Conservation (phyloP, 208 protist species). For the Acanthamoeba triangularis region DNA sequence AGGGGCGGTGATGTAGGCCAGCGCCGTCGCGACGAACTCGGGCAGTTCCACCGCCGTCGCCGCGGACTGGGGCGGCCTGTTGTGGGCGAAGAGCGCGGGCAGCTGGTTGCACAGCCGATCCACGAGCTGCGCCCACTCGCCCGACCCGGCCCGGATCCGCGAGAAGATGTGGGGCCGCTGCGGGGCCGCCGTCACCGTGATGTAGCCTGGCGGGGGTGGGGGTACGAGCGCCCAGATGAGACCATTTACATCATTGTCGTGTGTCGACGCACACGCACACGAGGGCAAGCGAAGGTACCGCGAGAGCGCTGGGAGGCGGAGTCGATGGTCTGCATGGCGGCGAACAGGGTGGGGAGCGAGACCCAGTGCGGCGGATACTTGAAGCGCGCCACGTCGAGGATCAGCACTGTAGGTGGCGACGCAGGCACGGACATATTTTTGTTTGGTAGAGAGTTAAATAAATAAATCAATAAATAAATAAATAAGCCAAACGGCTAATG, state of each 20-base stretch:
- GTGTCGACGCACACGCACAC: neutral
- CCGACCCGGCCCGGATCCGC: neutral
- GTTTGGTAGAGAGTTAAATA: too few species aligned
- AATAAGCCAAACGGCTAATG: too few species aligned
- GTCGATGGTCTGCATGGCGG: neutral
- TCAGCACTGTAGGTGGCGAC: slow-evolving; percentile 11
- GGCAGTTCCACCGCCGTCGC: neutral
- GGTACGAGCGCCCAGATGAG: too few species aligned
- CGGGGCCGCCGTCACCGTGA: neutral
- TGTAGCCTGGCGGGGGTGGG: neutral
- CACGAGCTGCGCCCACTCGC: neutral
- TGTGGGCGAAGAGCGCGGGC: neutral
- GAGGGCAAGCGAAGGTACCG: neutral
- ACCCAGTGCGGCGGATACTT: slow-evolving; percentile 93
- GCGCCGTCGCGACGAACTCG: slow-evolving; percentile 2
- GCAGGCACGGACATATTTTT: too few species aligned
- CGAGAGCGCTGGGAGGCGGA: neutral
- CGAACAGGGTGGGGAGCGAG: slow-evolving; percentile 5
- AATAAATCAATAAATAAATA: too few species aligned
- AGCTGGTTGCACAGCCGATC: slow-evolving; percentile 1
- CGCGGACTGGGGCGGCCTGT: neutral
- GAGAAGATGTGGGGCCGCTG: slow-evolving; percentile 16
- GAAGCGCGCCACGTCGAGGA: slow-evolving; percentile 91
- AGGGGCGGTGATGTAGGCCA: slow-evolving; percentile 9
- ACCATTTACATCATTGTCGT: neutral